These are phyloP conservation scores for Lentinula sp. DNA, from an alignment of 768 basidiomycete genomes.

Conservation along the genomic window DNA sequence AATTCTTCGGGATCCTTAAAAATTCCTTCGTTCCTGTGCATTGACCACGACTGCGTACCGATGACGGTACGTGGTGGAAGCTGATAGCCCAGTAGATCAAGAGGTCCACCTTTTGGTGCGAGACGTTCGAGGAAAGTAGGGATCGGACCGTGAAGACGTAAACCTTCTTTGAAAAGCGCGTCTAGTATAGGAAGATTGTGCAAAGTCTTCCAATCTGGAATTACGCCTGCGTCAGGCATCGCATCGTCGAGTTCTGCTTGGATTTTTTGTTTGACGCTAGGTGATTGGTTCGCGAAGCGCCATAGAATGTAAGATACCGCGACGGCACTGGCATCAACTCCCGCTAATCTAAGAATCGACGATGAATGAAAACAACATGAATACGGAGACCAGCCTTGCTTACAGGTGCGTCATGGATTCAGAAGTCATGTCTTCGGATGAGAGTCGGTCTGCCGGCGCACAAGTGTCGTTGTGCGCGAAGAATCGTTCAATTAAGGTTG, in stretches of 20 bases:
- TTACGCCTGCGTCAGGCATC: slow-evolving; percentile 52
- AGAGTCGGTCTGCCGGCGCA: slow-evolving; percentile 39
- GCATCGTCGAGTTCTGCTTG: slow-evolving; percentile 67
- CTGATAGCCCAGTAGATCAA: slow-evolving; percentile 74
- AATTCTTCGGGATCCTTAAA: slow-evolving; percentile 46
- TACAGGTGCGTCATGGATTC: slow-evolving; percentile 80
- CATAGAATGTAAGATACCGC: slow-evolving; percentile 71
- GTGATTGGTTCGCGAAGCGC: slow-evolving; percentile 68
- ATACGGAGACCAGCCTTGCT: slow-evolving; percentile 15
- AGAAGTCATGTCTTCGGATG: slow-evolving; percentile 70
- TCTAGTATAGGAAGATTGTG: slow-evolving; percentile 50
- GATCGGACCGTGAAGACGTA: slow-evolving; percentile 29
- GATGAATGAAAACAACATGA: not conserved
- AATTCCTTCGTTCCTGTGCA: slow-evolving; percentile 48
- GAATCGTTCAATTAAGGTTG: slow-evolving; percentile 64
- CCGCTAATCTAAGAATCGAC: slow-evolving; percentile 53
- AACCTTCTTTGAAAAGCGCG: slow-evolving; percentile 60
- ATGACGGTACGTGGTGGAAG: slow-evolving; percentile 73
- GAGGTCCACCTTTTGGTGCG: slow-evolving; percentile 54
- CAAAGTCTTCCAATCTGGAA: slow-evolving; percentile 58
- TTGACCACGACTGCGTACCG: slow-evolving; percentile 76
- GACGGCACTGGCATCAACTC: slow-evolving; percentile 70
- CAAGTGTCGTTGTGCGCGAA: slow-evolving; percentile 49
- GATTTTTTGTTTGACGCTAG: slow-evolving; percentile 55
- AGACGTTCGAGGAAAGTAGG: slow-evolving; percentile 76